phyloP scores from a whole-genome alignment of 495 filamentous ascomycete species.

The Chlorociboria aeruginascens region DNA sequence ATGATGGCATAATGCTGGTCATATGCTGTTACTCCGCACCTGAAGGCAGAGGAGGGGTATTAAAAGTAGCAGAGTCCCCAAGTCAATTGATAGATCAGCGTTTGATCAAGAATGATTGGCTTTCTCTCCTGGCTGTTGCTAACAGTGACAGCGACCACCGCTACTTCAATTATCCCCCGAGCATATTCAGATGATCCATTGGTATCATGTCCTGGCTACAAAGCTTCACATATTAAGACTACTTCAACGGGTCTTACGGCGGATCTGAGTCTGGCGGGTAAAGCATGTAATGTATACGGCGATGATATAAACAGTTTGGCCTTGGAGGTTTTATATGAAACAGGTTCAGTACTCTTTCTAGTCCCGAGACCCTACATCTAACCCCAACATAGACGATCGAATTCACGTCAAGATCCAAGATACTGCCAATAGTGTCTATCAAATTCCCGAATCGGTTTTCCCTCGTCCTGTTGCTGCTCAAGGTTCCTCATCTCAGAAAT shows the following conservation, averaged over 20 bases:
- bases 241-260: conserved; percentile 42
- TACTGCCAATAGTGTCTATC: conserved; percentile 59
- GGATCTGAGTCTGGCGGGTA: conserved; percentile 53
- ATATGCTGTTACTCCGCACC: neutral
- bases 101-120: neutral
- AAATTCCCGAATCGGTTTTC: conserved; percentile 63
- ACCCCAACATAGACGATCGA: conserved; percentile 43
- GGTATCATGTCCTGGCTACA: conserved; percentile 57
- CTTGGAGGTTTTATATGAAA: conserved; percentile 64
- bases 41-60: neutral
- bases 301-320: conserved; percentile 52
- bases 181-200: conserved; percentile 7
- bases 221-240: conserved; percentile 48
- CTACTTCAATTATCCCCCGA: neutral
- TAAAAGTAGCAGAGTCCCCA: neutral
- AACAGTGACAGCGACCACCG: neutral
- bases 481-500: conserved; percentile 13
- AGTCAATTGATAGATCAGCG: neutral
- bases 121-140: conserved; percentile 8
- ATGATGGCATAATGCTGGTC: too few species aligned
- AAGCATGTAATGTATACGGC: conserved; percentile 60
- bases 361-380: conserved; percentile 5
- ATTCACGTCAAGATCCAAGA: conserved; percentile 80
- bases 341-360: conserved; percentile 35
- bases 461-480: conserved; percentile 38